Percentiles rank a stretch among this genome's conserved stretches.
These are phyloP conservation scores for Pleurotus giganteus DNA, from an alignment of 768 basidiomycete species.

Conservation along the genomic window DNA sequence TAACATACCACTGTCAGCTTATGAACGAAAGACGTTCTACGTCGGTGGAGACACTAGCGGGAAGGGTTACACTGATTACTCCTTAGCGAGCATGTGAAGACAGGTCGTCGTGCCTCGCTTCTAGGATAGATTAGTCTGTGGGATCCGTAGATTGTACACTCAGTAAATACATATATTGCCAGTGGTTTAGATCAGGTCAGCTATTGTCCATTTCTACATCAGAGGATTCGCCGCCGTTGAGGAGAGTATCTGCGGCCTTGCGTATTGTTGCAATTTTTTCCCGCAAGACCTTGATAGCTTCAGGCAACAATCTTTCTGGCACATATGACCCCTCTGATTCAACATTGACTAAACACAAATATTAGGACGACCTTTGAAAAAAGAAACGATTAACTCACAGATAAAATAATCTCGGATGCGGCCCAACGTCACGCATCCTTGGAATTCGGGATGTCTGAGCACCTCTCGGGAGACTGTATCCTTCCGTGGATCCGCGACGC, in stretches of 20 bases:
- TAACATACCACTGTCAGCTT: slow-evolving; percentile 22
- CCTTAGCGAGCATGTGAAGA: slow-evolving; percentile 15
- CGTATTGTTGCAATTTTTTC: slow-evolving; percentile 66
- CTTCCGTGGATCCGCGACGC: slow-evolving; percentile 66
- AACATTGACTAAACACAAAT: slow-evolving; percentile 60
- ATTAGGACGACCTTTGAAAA: background rate
- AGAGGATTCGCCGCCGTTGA: slow-evolving; percentile 35
- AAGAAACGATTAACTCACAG: slow-evolving; percentile 56
- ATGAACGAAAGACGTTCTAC: slow-evolving; percentile 28
- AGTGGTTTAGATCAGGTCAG: background rate
- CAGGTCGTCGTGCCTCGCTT: too few species aligned
- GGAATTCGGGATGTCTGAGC: slow-evolving; percentile 87
- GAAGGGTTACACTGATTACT: slow-evolving; percentile 30
- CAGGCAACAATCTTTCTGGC: slow-evolving; percentile 79
- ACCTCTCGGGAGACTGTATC: slow-evolving; percentile 94
- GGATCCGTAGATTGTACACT: too few species aligned
- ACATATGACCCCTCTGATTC: slow-evolving; percentile 90
- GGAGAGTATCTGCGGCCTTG: slow-evolving; percentile 56
- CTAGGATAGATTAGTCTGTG: too few species aligned
- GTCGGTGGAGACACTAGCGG: slow-evolving; percentile 17
- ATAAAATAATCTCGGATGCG: slow-evolving; percentile 91
- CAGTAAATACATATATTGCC: background rate
- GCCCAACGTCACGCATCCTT: slow-evolving; percentile 76
- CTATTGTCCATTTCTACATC: slow-evolving; percentile 56
- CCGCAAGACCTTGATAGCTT: slow-evolving; percentile 80